A percentile compares a stretch with the other conserved stretches of the same genome.
Evolutionary conservation across 192 early-diverging fungal genomes (phyloP).

Genomic region (Blastocladiella britannica): DNA sequence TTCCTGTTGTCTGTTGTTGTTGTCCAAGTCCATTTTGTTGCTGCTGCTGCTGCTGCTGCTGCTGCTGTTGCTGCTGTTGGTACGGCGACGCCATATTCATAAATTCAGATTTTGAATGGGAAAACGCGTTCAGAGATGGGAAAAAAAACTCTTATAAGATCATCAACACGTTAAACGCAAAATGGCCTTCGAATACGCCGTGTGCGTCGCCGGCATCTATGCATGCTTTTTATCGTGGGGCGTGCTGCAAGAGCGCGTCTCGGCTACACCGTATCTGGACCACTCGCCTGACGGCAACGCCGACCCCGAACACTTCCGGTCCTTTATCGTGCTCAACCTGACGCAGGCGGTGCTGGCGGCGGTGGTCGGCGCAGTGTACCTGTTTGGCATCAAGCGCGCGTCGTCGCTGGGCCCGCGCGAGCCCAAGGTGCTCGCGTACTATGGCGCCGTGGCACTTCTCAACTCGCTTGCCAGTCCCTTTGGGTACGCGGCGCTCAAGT

Average conservation of each 20-base stretch:
- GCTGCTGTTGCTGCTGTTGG: no score
- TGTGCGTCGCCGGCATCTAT: constrained; percentile 71
- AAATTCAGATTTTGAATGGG: no score
- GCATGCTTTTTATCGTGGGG: constrained; percentile 93
- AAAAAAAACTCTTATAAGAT: no score
- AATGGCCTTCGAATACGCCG: constrained; percentile 24
- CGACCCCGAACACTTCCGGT: constrained; percentile 45
- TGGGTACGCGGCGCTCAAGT: constrained; percentile 75
- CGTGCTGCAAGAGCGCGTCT: constrained; percentile 79
- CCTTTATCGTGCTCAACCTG: constrained; percentile 79
- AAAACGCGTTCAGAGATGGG: no score
- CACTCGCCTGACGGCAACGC: no score
- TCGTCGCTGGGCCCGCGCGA: constrained; percentile 9
- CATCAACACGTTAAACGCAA: no score
- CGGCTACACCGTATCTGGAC: constrained; percentile 60
- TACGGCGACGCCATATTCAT: no score
- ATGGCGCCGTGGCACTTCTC: constrained; percentile 55
- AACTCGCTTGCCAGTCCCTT: constrained; percentile 63
- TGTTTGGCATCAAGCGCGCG: constrained; percentile 26
- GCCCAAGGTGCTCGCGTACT: constrained; percentile 26
- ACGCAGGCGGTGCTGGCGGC: constrained; percentile 64
- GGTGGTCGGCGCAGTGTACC: constrained; percentile 50
- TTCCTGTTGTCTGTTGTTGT: no score
- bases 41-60: no score
- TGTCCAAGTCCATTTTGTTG: no score